A percentile compares a stretch with the other conserved stretches of the same genome.
Evolutionary conservation across 805 yeast genomes (phyloP).

Genomic region (Metschnikowia hibisci): DNA sequence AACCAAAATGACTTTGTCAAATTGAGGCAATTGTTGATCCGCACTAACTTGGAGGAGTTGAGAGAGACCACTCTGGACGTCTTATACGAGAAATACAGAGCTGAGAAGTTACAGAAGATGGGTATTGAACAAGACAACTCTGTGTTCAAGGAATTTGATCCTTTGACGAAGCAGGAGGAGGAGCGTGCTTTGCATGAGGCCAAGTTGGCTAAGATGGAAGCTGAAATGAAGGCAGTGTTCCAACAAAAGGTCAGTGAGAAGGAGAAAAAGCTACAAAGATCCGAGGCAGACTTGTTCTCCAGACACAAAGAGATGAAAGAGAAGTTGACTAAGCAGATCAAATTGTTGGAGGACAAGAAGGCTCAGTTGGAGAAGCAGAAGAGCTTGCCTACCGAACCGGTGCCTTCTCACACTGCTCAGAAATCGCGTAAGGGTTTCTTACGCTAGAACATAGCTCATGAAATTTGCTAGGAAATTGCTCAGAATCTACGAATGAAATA

Average conservation of each 20-base stretch:
- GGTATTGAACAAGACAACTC: slow-evolving; percentile 90
- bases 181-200: slow-evolving; percentile 92
- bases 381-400: slow-evolving; percentile 50
- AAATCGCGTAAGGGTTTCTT: slow-evolving; percentile 79
- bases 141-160: slow-evolving; percentile 95
- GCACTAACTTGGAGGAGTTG: slow-evolving; percentile 90
- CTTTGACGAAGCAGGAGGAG: slow-evolving; percentile 86
- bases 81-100: slow-evolving; percentile 86
- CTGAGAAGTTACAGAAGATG: slow-evolving; percentile 70
- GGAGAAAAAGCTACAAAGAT: slow-evolving; percentile 94
- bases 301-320: slow-evolving; percentile 98
- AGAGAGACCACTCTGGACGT: slow-evolving; percentile 75
- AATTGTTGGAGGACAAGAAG: slow-evolving; percentile 87
- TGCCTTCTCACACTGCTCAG: slow-evolving; percentile 37
- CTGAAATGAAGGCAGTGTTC: slow-evolving; percentile 94
- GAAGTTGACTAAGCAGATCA: slow-evolving; percentile 81
- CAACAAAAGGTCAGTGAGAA: slow-evolving; percentile 94
- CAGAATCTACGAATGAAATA: neutral
- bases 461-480: slow-evolving; percentile 1
- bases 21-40: slow-evolving; percentile 81
- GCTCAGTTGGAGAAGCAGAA: slow-evolving; percentile 63
- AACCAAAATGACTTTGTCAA: slow-evolving; percentile 88
- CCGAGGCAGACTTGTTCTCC: slow-evolving; percentile 92
- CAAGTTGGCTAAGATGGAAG: slow-evolving; percentile 87
- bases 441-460: slow-evolving; percentile 40